These are phyloP conservation scores for Saccharomycopsis vini DNA, from an alignment of 805 yeast species.

Conservation along the genomic window DNA sequence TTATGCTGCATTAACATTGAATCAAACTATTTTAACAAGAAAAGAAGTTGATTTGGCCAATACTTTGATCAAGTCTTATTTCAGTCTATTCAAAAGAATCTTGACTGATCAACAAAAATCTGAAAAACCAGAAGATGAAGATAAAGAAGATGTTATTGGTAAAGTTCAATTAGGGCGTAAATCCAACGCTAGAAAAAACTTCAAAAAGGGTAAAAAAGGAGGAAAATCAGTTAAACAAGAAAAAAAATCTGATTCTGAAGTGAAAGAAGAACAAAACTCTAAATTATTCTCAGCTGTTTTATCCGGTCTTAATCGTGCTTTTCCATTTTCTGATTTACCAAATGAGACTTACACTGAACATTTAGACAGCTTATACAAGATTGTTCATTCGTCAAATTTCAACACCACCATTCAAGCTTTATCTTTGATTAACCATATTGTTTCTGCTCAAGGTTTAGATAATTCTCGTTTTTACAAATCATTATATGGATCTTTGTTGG, in stretches of 20 bases:
- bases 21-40: constrained; percentile 82
- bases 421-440: constrained; percentile 73
- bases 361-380: constrained; percentile 74
- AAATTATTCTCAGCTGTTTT: constrained; percentile 82
- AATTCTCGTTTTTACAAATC: constrained; percentile 75
- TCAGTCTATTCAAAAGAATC: constrained; percentile 76
- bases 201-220: constrained; percentile 81
- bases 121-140: constrained; percentile 31
- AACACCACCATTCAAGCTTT: constrained; percentile 91
- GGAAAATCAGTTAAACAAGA: constrained; percentile 62
- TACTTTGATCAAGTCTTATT: constrained; percentile 71
- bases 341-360: constrained; percentile 64
- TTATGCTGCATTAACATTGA: constrained; percentile 78
- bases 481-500: constrained; percentile 80
- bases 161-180: constrained; percentile 23
- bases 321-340: constrained; percentile 79
- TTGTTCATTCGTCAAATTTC: constrained; percentile 90
- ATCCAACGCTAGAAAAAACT: constrained; percentile 51
- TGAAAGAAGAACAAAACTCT: constrained; percentile 70
- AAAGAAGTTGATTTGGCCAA: constrained; percentile 78
- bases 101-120: constrained; percentile 56
- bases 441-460: constrained; percentile 47
- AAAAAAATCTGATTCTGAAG: constrained; percentile 54
- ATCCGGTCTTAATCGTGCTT: constrained; percentile 93
- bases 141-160: constrained; percentile 25